phyloP scores from a whole-genome alignment of 371 early-diverging fungal species.

The Mucor saturninus region DNA sequence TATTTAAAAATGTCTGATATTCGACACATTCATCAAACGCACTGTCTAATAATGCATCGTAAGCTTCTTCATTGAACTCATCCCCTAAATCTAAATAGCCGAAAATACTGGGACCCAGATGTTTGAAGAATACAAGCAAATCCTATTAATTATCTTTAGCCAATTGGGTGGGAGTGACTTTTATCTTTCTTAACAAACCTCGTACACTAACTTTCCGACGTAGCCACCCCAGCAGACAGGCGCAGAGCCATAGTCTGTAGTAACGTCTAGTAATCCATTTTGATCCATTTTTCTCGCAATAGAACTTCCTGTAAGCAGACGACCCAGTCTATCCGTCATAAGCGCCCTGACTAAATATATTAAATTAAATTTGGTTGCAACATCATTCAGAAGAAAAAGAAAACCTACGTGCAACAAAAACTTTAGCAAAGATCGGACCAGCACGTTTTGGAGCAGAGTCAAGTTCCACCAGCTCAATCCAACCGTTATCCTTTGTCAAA shows the following conservation, averaged over 20 bases:
- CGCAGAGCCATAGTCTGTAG: conserved; percentile 40
- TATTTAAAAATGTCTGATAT: conserved; percentile 44
- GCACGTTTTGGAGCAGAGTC: conserved; percentile 19
- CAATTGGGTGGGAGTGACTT: not conserved
- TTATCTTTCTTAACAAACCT: conserved; percentile 25
- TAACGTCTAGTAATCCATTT: conserved; percentile 33
- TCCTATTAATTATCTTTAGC: conserved; percentile 17
- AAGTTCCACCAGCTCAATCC: conserved; percentile 41
- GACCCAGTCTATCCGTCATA: conserved; percentile 11
- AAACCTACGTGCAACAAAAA: conserved; percentile 12
- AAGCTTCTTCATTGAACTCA: conserved; percentile 25
- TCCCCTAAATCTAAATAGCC: conserved; percentile 24
- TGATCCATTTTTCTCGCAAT: conserved; percentile 25
- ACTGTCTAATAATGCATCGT: conserved; percentile 34
- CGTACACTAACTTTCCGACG: conserved; percentile 46
- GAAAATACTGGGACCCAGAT: conserved; percentile 29
- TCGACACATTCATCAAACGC: conserved; percentile 53
- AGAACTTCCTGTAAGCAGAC: conserved; percentile 24
- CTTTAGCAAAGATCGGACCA: conserved; percentile 23
- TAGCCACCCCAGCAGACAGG: conserved; percentile 53
- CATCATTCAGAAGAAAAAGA: not conserved
- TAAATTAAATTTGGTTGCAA: not conserved
- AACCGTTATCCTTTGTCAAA: conserved; percentile 42
- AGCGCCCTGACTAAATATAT: not conserved
- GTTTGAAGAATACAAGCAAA: conserved; percentile 13